Evolutionary conservation across 2,329 filamentous ascomycete species (phyloP), one percentile per base, ranked within the genome.

Genomic region (Emmonsiellopsis sp.): DNA sequence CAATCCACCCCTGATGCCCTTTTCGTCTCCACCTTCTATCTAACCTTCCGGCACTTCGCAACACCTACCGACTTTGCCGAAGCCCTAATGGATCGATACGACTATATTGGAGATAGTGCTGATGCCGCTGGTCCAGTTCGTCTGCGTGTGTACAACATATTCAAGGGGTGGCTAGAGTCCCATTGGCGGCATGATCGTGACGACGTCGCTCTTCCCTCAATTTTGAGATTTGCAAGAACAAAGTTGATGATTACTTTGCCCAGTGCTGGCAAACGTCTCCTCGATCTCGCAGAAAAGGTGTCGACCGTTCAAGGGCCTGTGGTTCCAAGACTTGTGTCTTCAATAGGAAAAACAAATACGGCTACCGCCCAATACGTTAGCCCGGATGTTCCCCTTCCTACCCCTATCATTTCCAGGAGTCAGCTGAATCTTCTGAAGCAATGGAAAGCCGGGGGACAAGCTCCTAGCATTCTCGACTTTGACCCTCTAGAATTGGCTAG

Each of bases 161-260:
- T 98, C 77, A 98, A 98, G 71, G 87, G 88, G 42, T 98, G 93
- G 93, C 76, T 98, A 17, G 93, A 97, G 72, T 93, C 87, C 6
- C 90, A 98, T 70, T 98, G 93, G 92, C 83, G 87, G 47, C 83
- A 88, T 58, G 83, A 89, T 55, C 83, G 84, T 9, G 93, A 98
- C 66, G 81, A 82, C 51, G 79, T 82, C 10, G 89, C 91, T 1
- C 76, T 98, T 7, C 76, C 79, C 0, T 74, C 87, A 48, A 94
- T 98, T 57, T 77, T 86, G 36, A 76, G 82, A 1, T 98, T 98
- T 68, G 90, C 92, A 2, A 82, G 85, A 59, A 79, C 80, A 46
- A 86, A 86, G 58, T 77, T 98, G 6, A 76, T 77, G 49, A 69
- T 77, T 1, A 77, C 85, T 6, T 74, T 96, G 39, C 87, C 90